These are phyloP conservation scores for Ehretia macrophylla DNA, from an alignment of 257 asterid species.

Conservation along the genomic window DNA sequence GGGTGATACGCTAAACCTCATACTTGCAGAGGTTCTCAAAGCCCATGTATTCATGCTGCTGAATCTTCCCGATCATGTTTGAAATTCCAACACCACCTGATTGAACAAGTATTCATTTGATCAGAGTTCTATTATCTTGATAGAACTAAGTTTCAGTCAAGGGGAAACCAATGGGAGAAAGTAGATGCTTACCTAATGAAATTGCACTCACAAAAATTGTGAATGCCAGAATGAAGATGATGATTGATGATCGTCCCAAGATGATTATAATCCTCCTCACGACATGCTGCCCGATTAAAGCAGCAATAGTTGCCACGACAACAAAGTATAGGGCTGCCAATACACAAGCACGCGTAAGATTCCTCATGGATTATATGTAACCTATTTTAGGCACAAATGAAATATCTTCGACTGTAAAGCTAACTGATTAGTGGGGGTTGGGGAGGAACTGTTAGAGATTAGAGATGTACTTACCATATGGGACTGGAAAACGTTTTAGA, in stretches of 20 bases:
- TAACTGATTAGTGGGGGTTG: background rate
- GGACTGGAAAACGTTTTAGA: slow-evolving; percentile 86
- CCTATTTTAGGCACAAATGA: background rate
- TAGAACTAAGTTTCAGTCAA: background rate
- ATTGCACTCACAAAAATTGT: slow-evolving; percentile 92
- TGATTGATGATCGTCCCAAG: slow-evolving; percentile 87
- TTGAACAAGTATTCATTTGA: background rate
- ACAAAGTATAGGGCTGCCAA: slow-evolving; percentile 67
- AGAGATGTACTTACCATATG: slow-evolving; percentile 58
- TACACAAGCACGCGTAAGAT: slow-evolving; percentile 3
- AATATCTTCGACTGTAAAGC: background rate
- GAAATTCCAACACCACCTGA: slow-evolving; percentile 95
- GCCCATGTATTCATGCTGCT: slow-evolving; percentile 82
- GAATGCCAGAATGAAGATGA: slow-evolving; percentile 80
- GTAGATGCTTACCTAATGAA: slow-evolving; percentile 58
- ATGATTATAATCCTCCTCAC: slow-evolving; percentile 62
- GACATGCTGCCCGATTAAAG: slow-evolving; percentile 76
- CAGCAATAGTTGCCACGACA: slow-evolving; percentile 76
- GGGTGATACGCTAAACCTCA: slow-evolving; percentile 12
- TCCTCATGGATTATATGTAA: background rate
- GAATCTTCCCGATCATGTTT: slow-evolving; percentile 80
- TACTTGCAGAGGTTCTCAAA: slow-evolving; percentile 91
- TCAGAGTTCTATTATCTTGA: background rate
- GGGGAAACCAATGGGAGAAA: background rate
- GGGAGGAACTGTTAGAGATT: background rate